These are phyloP conservation scores for Neohortaea acidophila DNA, from an alignment of 495 filamentous ascomycete genomes.

Conservation along the genomic window DNA sequence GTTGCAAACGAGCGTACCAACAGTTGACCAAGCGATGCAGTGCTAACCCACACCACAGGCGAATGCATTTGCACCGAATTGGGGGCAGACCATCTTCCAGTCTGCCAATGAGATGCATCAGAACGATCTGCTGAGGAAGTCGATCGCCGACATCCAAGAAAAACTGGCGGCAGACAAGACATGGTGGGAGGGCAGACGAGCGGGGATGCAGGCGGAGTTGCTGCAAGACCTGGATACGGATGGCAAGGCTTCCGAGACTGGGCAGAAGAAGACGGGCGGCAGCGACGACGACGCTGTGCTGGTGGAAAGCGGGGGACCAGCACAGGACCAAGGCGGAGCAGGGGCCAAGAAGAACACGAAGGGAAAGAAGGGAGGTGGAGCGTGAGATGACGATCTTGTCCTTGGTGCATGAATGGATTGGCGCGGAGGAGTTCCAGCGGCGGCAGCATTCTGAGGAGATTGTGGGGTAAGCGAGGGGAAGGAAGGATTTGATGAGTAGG, in stretches of 20 bases:
- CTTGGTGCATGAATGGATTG: no score
- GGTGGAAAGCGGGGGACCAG: conserved; percentile 55
- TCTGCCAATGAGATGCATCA: conserved; percentile 73
- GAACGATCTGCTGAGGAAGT: conserved; percentile 45
- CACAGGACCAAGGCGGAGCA: conserved; percentile 24
- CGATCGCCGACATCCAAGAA: conserved; percentile 47
- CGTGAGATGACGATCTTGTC: not conserved
- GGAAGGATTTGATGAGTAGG: no score
- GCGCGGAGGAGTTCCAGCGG: no score
- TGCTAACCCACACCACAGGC: conserved; percentile 35
- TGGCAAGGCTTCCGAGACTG: conserved; percentile 16
- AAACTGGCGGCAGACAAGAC: conserved; percentile 56
- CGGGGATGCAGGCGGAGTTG: conserved; percentile 56
- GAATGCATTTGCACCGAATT: conserved; percentile 69
- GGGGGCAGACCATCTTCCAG: conserved; percentile 93
- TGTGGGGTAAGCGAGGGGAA: no score
- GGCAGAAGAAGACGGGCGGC: conserved; percentile 20
- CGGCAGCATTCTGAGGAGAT: no score
- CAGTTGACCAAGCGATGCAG: no score
- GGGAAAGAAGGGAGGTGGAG: conserved; percentile 49
- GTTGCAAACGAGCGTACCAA: not conserved
- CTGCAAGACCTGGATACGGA: conserved; percentile 61
- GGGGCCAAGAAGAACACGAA: conserved; percentile 57
- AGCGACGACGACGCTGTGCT: conserved; percentile 79
- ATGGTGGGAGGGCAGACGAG: conserved; percentile 82